These are phyloP conservation scores for Pythium graminicola DNA, from an alignment of 352 stramenopile species.

Conservation along the genomic window DNA sequence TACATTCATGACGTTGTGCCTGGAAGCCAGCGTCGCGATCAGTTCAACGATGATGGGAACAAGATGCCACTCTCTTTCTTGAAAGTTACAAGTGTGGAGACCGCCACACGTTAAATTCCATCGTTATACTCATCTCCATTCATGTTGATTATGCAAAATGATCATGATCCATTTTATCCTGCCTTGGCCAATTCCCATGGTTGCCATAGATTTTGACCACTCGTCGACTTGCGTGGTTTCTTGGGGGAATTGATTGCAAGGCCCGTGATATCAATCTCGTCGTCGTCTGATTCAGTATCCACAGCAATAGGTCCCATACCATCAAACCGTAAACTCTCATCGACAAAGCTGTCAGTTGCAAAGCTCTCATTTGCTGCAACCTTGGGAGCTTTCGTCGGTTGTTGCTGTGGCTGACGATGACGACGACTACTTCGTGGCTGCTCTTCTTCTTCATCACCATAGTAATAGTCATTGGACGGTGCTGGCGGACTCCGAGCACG, in stretches of 20 bases:
- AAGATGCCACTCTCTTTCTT: conserved; percentile 6
- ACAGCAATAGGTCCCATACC: conserved; percentile 31
- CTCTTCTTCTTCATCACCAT: background rate
- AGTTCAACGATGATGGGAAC: conserved; percentile 17
- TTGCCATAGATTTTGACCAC: conserved; percentile 58
- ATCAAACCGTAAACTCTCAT: conserved; percentile 32
- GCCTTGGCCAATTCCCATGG: conserved; percentile 64
- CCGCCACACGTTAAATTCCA: too few relatives aligned
- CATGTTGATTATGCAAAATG: too few relatives aligned
- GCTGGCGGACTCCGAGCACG: background rate
- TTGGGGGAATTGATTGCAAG: conserved; percentile 31
- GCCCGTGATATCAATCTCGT: conserved; percentile 62
- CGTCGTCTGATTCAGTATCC: conserved; percentile 37
- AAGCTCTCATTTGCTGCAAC: conserved; percentile 12
- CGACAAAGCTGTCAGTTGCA: conserved; percentile 22
- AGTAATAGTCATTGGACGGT: background rate
- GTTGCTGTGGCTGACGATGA: conserved; percentile 2
- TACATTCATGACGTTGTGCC: too few relatives aligned
- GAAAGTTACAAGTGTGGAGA: too few relatives aligned
- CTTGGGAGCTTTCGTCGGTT: conserved; percentile 3
- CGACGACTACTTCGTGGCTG: conserved; percentile 10
- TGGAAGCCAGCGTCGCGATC: background rate
- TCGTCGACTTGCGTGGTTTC: conserved; percentile 28
- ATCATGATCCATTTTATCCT: conserved; percentile 21
- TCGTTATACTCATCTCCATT: too few relatives aligned